These are phyloP conservation scores for Blastomyces parvus DNA, from an alignment of 2,329 filamentous ascomycete species.

Conservation along the genomic window DNA sequence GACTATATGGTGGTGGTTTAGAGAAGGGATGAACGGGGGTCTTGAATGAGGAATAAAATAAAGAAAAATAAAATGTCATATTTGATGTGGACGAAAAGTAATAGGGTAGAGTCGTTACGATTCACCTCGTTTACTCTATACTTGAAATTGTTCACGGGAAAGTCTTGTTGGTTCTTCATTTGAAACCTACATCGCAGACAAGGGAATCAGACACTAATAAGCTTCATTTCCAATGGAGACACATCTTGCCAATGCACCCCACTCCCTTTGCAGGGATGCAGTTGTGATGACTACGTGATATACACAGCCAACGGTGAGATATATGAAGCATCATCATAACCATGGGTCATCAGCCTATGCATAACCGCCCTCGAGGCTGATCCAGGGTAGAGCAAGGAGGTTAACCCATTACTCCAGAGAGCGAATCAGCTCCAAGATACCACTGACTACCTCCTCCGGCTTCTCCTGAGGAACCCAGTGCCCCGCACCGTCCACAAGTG, in stretches of 20 bases:
- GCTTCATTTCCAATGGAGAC: not conserved
- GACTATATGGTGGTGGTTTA: not conserved
- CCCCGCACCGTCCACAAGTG: conserved; percentile 50
- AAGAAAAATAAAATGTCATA: not conserved
- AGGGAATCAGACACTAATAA: not conserved
- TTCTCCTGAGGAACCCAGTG: conserved; percentile 64
- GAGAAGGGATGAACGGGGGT: not conserved
- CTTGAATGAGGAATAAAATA: not conserved
- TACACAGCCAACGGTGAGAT: not conserved
- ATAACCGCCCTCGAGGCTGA: not conserved
- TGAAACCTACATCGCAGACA: not conserved
- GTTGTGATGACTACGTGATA: not conserved
- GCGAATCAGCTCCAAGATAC: conserved; percentile 38
- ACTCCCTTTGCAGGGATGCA: not conserved
- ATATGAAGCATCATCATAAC: not conserved
- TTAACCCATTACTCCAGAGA: not conserved
- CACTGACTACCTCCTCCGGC: conserved; percentile 44
- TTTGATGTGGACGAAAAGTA: not conserved
- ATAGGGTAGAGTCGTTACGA: not conserved
- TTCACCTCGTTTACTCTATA: not conserved
- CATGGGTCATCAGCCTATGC: not conserved
- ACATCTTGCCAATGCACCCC: not conserved
- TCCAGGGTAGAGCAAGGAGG: not conserved
- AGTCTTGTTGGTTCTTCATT: not conserved
- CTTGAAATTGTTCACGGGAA: not conserved